Base-by-base conservation (phyloP, 2,329 filamentous ascomycete genomes). In the Phoma sp. region DNA sequence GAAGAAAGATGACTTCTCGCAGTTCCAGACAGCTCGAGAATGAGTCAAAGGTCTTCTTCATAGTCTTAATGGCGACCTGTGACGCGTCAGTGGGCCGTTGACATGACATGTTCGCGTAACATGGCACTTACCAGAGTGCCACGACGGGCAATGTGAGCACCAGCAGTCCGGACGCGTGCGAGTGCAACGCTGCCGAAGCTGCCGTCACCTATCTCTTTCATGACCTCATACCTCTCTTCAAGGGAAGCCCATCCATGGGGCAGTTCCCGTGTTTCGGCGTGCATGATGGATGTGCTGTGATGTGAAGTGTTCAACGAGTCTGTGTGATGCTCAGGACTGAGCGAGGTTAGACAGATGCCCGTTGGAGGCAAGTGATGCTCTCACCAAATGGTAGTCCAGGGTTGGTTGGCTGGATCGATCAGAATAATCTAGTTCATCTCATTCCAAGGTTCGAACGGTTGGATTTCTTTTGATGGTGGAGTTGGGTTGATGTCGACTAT, bases 21-120 rank as follows among this genome's bases (percentile, higher is more conserved):
- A 99, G 85, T 77, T 99, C 95, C 61, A 97, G 80, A 75, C 95
- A 99, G 47, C 92, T 90, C 15, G 85, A 81, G 72, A 97, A 92
- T 1, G 91, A 96, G 68, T 98, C 93, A 69, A 98, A 99, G 0
- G 90, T 93, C 85, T 99, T 99, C 84, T 99, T 99, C 95, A 99
- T 99, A 6, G 95, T 98, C 80, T 99, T 99, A 80, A 99, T 97
- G 38, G 95, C 95, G 69, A 99, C 90, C 95, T 98, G 56, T 51
- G 48, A 62, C 56, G 57, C 37, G 67, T 67, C 63, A 70, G 66
- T 62, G 37, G 12, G 41, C 15, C 53, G 27, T 57, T 49, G 56
- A 48, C 48, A 35, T 36, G 44, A 19, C 27, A 27, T 46, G 15
- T 27, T 52, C 43, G 57, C 35, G 57, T 43, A 32, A 57, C 51